Percentiles rank a stretch among this genome's conserved stretches.
These are phyloP conservation scores for Cyclocybe aegerita DNA, from an alignment of 768 basidiomycete genomes.

Conservation along the genomic window DNA sequence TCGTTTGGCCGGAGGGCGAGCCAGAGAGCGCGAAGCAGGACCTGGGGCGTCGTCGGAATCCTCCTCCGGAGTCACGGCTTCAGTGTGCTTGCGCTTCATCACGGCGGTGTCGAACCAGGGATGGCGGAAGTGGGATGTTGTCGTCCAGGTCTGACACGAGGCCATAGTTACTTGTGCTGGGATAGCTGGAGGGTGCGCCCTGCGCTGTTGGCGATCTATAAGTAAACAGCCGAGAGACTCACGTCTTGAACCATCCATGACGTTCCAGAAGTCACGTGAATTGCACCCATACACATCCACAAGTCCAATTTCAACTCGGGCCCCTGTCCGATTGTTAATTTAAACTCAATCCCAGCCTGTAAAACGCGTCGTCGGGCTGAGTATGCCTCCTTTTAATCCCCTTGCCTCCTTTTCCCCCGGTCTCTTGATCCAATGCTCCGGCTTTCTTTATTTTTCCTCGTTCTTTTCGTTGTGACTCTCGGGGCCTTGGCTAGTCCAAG, in stretches of 20 bases:
- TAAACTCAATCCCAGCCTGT: neutral
- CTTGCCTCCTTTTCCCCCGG: too few species aligned
- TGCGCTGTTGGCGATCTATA: neutral
- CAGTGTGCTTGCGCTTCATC: constrained; percentile 41
- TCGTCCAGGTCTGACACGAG: constrained; percentile 22
- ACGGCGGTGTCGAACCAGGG: constrained; percentile 41
- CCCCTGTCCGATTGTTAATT: neutral
- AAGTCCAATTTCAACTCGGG: neutral
- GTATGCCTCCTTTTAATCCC: too few species aligned
- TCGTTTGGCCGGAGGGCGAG: constrained; percentile 40
- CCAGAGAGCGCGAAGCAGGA: neutral
- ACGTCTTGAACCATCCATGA: constrained; percentile 1
- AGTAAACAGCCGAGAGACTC: neutral
- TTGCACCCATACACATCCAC: constrained; percentile 5
- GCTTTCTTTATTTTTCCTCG: neutral
- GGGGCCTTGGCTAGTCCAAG: too few species aligned
- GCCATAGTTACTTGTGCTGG: constrained; percentile 13
- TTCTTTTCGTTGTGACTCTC: neutral
- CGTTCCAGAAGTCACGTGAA: constrained; percentile 8
- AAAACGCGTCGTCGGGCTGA: too few species aligned
- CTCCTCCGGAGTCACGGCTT: constrained; percentile 19
- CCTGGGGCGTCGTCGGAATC: constrained; percentile 13
- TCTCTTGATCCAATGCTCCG: too few species aligned
- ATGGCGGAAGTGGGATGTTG: constrained; percentile 32
- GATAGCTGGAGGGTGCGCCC: neutral